Conservation (phyloP, 2,329 filamentous ascomycete species). For the Periconia macrospinosa region DNA sequence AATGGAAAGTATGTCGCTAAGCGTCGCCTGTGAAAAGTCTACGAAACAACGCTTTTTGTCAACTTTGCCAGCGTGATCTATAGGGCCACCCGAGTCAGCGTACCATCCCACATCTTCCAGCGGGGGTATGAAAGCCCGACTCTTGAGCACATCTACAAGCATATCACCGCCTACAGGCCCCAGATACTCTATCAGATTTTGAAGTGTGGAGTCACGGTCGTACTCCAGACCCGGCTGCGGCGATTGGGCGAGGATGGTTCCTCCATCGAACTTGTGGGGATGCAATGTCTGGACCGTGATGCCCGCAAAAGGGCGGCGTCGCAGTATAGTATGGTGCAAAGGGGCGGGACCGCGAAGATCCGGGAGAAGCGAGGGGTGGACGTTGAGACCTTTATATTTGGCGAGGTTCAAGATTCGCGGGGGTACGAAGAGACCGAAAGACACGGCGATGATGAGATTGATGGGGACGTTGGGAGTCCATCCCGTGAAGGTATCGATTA, state of each 20-base stretch:
- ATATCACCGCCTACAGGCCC: constrained; percentile 69
- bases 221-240: constrained; percentile 59
- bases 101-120: constrained; percentile 44
- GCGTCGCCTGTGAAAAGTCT: constrained; percentile 59
- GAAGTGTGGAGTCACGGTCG: constrained; percentile 42
- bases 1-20: constrained; percentile 58
- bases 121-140: constrained; percentile 67
- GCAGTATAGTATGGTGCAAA: constrained; percentile 79
- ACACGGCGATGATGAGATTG: constrained; percentile 88
- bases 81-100: constrained; percentile 19
- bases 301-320: constrained; percentile 64
- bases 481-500: constrained; percentile 77
- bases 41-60: constrained; percentile 65
- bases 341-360: constrained; percentile 86
- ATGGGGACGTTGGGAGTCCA: constrained; percentile 60
- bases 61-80: constrained; percentile 71
- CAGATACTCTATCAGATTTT: constrained; percentile 55
- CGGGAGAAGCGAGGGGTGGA: constrained; percentile 89
- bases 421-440: constrained; percentile 90
- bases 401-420: constrained; percentile 68
- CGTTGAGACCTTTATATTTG: constrained; percentile 85
- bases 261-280: constrained; percentile 74
- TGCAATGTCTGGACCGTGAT: constrained; percentile 88
- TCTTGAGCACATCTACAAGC: constrained; percentile 66
- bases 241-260: constrained; percentile 70